Evolutionary conservation across 805 yeast species (phyloP), one percentile per base, ranked within the genome.

Genomic region (Yarrowia divulgata): DNA sequence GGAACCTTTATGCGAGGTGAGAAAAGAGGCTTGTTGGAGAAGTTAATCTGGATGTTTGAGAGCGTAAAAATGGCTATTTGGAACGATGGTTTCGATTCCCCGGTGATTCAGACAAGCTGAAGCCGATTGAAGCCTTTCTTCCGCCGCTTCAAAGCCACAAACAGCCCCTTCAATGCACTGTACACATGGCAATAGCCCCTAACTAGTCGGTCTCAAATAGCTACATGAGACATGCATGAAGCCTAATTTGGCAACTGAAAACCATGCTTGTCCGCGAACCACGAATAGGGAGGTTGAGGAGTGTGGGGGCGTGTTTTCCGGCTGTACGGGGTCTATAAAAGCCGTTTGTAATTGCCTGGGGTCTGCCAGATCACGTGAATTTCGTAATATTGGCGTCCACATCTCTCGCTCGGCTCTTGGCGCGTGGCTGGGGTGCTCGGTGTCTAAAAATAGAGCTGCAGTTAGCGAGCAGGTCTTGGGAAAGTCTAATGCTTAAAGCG

Each of bases 161-260:
- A 32, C 19, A 8, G 40, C 19, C n/a, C 39, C 34, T n/a, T 18
- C n/a, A 16, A 8, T n/a, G 39, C 55, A 50, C 55, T 50, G 55
- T 50, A 50, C 23, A 50, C 19, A 8, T 34, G 39, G 23, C 55
- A 50, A 16, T 35, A 37, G 58, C 58, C 57, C 57, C 57, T 54
- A 54, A 54, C 18, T 54, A 54, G 58, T 54, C 42, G 58, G 32
- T 32, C 60, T 23, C 60, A 37, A 54, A 37, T 54, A 40, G 48
- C 43, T 35, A 29, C 63, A 48, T 57, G 63, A 42, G 16, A 57
- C 48, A 40, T 57, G 63, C 63, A 57, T 57, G 63, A 40, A 40
- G 46, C 63, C 63, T 57, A 57, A 57, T 57, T 57, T 23, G 63
- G 63, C 63, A 57, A 57, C 48, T 57, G 48, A 57, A 57, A 57